These are phyloP conservation scores for Ananas comosus DNA, from an alignment of 176 grass and related monocot genomes.

Conservation along the genomic window DNA sequence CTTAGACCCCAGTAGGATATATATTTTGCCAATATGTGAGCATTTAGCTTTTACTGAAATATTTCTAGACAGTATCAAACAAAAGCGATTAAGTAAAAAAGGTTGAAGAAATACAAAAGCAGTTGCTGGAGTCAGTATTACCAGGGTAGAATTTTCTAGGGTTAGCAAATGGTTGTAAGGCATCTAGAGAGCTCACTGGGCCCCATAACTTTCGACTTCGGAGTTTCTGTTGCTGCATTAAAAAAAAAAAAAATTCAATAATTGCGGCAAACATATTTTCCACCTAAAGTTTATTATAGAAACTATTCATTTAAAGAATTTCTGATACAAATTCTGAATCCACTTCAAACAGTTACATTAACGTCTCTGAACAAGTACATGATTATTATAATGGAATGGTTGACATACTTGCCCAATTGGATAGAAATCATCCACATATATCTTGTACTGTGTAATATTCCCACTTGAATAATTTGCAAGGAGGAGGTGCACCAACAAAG, in stretches of 20 bases:
- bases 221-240: slow-evolving; percentile 44
- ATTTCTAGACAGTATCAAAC: too few relatives aligned
- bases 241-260: slow-evolving; percentile 5
- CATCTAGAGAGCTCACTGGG: slow-evolving; percentile 49
- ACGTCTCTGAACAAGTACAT: not conserved
- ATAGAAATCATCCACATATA: slow-evolving; percentile 54
- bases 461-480: slow-evolving; percentile 79
- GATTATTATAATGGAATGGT: not conserved
- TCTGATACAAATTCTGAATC: not conserved
- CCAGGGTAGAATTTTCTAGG: slow-evolving; percentile 55
- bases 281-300: not conserved
- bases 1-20: too few relatives aligned
- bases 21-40: too few relatives aligned
- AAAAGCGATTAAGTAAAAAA: too few relatives aligned
- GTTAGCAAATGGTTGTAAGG: slow-evolving; percentile 56
- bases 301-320: not conserved
- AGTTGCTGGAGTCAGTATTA: slow-evolving; percentile 15
- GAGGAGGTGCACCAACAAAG: slow-evolving; percentile 78
- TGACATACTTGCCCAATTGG: slow-evolving; percentile 49
- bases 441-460: slow-evolving; percentile 40
- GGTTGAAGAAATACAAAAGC: too few relatives aligned
- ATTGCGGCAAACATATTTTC: slow-evolving; percentile 7
- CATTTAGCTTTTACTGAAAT: too few relatives aligned
- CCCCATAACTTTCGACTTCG: slow-evolving; percentile 72
- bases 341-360: not conserved